Evolutionary conservation across 371 early-diverging fungal genomes (phyloP), one percentile per base, ranked within the genome.

Genomic region (Rhizopus sp.): DNA sequence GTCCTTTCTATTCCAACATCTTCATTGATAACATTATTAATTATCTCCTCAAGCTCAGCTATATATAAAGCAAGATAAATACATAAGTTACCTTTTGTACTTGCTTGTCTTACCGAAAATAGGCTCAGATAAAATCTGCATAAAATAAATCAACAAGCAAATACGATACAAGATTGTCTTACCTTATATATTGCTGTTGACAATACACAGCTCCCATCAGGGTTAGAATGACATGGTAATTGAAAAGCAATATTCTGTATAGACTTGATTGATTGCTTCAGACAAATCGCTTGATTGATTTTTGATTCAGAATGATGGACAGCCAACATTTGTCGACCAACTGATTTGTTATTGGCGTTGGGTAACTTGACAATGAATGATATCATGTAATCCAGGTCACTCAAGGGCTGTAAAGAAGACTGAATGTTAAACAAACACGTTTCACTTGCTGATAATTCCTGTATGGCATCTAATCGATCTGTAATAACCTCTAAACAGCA

Each of bases 1-100:
- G 81, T 83, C 57, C 87, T 93, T 55, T 91, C 87, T 17, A 81
- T 72, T 0, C 78, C 68, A 3, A 92, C 71, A 35, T 92, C 92
- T 13, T 84, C 80, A 53, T 93, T 87, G 6, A 91, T 68, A 2
- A 78, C 77, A 3, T 66, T 57, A 40, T 84, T 66, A 12, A 92
- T 85, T 2, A 49, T 50, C 1, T 55, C 60, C 13, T 59, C 56
- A 10, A 91, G 64, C 3, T 63, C 55, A 12, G 40, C 63, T 35
- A 80, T 3, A 70, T 57, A 15, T 59, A 16, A 8, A 76, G 77
- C 23, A 23, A 23, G 23, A 23, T 23, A 23, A 23, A 23, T 23
- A 23, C 23, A 23, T 23, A 23, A 23, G 2, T 23, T 23, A 23
- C 23, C 17, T 23, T 40, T 48, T 42, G n/a, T 42, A 32, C 0